phyloP scores from a whole-genome alignment of 352 stramenopile species.

The Globisporangium yorkense region DNA sequence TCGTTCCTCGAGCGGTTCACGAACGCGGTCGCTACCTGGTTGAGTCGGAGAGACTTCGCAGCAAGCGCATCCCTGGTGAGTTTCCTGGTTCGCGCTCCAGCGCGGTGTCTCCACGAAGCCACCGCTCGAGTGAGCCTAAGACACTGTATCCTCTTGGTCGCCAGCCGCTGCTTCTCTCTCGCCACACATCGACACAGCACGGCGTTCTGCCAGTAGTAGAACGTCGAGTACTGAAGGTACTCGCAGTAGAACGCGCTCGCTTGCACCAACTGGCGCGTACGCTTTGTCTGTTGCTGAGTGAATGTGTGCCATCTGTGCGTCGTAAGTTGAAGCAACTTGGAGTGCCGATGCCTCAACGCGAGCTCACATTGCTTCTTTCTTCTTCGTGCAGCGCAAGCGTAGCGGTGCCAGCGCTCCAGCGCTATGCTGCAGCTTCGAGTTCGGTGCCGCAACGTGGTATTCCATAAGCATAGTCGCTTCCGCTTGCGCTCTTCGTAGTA shows the following conservation, averaged over 20 bases:
- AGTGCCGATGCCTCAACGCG: not conserved
- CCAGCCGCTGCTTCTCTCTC: constrained; percentile 4
- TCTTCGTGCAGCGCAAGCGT: not conserved
- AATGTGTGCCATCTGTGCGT: not conserved
- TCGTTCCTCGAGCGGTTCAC: constrained; percentile 16
- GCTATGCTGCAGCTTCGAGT: not conserved
- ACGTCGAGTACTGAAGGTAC: constrained; percentile 19
- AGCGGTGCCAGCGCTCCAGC: not conserved
- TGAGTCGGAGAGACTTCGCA: constrained; percentile 6
- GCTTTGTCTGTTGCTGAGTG: not conserved
- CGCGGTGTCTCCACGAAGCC: not conserved
- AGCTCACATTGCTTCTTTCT: not conserved
- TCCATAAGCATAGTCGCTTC: not conserved
- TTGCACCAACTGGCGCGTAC: not conserved
- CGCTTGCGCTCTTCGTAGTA: not conserved
- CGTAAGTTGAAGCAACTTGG: not conserved
- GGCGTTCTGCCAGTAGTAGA: constrained; percentile 26
- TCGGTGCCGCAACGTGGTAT: not conserved
- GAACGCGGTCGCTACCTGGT: constrained; percentile 24
- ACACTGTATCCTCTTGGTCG: not conserved
- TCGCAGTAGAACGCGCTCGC: constrained; percentile 23
- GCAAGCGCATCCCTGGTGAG: not conserved
- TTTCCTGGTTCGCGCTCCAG: not conserved
- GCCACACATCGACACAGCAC: not conserved
- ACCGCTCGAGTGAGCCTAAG: not conserved